Evolutionary conservation across 768 basidiomycete genomes (phyloP).

Genomic region (Phanerochaete carnosa): DNA sequence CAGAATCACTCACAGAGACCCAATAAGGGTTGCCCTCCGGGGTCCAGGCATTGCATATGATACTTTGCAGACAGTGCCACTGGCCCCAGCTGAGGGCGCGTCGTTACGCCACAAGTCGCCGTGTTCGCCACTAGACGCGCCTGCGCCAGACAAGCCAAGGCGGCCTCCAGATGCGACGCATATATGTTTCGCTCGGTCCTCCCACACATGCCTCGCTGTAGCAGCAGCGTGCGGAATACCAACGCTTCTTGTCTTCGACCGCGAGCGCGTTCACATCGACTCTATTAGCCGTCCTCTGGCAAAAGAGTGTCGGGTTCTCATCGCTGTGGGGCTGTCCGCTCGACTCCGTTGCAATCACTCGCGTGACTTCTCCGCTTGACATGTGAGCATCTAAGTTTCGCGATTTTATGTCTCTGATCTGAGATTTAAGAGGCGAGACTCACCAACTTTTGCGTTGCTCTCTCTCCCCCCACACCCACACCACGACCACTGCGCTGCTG

Average conservation of each 20-base stretch:
- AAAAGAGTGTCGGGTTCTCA: not conserved
- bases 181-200: not conserved
- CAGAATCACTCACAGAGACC: not conserved
- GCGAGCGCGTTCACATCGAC: not conserved
- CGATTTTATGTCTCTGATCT: not conserved
- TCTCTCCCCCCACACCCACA: not conserved
- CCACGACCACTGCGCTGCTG: not conserved
- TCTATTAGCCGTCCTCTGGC: not conserved
- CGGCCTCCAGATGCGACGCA: not conserved
- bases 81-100: not conserved
- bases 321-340: not conserved
- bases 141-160: not conserved
- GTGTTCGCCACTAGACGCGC: not conserved
- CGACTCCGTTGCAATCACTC: not conserved
- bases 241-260: not conserved
- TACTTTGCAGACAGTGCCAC: not conserved
- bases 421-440: conserved; percentile 4
- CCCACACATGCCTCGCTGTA: not conserved
- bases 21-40: not conserved
- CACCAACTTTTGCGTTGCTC: not conserved
- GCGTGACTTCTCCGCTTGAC: not conserved
- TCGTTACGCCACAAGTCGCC: not conserved
- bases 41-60: not conserved
- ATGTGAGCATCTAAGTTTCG: not conserved
- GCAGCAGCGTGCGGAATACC: not conserved